Percentiles rank a stretch among this genome's conserved stretches.
These are phyloP conservation scores for Aspergillus leporis DNA, from an alignment of 495 filamentous ascomycete species.

Conservation along the genomic window DNA sequence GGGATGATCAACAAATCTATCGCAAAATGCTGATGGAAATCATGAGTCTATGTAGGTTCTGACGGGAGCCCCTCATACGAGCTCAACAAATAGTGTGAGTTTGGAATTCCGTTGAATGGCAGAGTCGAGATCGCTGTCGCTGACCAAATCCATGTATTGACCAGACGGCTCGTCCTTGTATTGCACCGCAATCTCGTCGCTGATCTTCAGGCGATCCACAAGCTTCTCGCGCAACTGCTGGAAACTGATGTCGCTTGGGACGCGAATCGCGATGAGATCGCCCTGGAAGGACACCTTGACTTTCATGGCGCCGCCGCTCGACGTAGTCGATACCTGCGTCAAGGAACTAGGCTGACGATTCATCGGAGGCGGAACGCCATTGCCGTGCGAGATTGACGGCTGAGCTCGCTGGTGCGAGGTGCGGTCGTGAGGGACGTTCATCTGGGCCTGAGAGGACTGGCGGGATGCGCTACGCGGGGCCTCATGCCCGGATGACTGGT, in stretches of 20 bases:
- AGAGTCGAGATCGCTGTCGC: slow-evolving; percentile 75
- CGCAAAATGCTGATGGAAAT: slow-evolving; percentile 10
- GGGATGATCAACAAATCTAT: slow-evolving; percentile 25
- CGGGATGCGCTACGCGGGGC: slow-evolving; percentile 60
- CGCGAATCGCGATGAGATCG: slow-evolving; percentile 86
- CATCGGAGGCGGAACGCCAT: slow-evolving; percentile 54
- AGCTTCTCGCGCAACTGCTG: slow-evolving; percentile 80
- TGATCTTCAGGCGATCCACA: slow-evolving; percentile 71
- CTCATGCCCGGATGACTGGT: slow-evolving; percentile 62
- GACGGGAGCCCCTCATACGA: slow-evolving; percentile 36
- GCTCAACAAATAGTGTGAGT: slow-evolving; percentile 75
- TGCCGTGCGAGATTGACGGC: slow-evolving; percentile 39
- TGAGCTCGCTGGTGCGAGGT: slow-evolving; percentile 60
- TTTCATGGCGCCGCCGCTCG: slow-evolving; percentile 64
- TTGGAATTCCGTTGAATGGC: slow-evolving; percentile 85
- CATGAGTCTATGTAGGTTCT: slow-evolving; percentile 9
- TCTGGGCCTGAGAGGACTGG: slow-evolving; percentile 72
- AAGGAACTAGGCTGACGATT: slow-evolving; percentile 73
- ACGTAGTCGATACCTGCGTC: slow-evolving; percentile 63
- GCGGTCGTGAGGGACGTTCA: slow-evolving; percentile 63
- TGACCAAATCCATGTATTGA: slow-evolving; percentile 69
- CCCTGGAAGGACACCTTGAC: slow-evolving; percentile 93
- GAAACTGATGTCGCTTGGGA: slow-evolving; percentile 77
- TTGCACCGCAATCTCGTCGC: slow-evolving; percentile 70
- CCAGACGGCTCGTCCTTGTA: slow-evolving; percentile 87